Evolutionary conservation across 179 eudicot species (phyloP).

Genomic region (Spinacia oleracea): DNA sequence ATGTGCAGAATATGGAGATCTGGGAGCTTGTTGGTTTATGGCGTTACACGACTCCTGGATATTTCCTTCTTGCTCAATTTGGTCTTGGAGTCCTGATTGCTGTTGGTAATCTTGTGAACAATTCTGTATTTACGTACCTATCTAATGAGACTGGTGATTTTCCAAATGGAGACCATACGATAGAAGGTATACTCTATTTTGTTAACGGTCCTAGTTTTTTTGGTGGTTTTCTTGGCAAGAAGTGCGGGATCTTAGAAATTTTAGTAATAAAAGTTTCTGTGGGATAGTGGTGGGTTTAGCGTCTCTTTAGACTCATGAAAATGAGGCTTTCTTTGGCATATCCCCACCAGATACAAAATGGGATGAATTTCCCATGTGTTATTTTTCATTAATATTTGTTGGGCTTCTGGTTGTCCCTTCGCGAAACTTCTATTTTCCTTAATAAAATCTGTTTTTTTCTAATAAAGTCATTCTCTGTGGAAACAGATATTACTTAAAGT

Average conservation of each 20-base stretch:
- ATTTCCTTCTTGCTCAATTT: slow-evolving; percentile 87
- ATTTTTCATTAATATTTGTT: not conserved
- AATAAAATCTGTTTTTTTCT: no score
- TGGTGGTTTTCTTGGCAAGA: not conserved
- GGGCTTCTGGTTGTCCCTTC: no score
- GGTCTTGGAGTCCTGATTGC: slow-evolving; percentile 92
- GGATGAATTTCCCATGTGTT: not conserved
- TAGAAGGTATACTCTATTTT: slow-evolving; percentile 56
- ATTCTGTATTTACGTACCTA: slow-evolving; percentile 74
- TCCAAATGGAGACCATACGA: slow-evolving; percentile 50
- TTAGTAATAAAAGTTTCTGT: not conserved
- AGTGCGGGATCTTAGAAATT: not conserved
- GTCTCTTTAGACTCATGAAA: not conserved
- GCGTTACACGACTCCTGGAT: slow-evolving; percentile 94
- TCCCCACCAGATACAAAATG: not conserved
- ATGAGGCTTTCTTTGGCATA: not conserved
- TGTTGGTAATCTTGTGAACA: slow-evolving; percentile 92
- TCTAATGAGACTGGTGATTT: slow-evolving; percentile 58
- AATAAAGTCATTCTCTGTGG: not conserved
- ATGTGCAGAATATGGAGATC: slow-evolving; percentile 77
- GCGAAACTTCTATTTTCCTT: no score
- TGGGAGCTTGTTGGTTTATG: slow-evolving; percentile 97
- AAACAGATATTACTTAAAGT: not conserved
- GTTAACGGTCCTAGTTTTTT: not conserved
- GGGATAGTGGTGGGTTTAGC: not conserved